Conservation (phyloP, 2,329 filamentous ascomycete genomes). For the Grosmannia clavigera region DNA sequence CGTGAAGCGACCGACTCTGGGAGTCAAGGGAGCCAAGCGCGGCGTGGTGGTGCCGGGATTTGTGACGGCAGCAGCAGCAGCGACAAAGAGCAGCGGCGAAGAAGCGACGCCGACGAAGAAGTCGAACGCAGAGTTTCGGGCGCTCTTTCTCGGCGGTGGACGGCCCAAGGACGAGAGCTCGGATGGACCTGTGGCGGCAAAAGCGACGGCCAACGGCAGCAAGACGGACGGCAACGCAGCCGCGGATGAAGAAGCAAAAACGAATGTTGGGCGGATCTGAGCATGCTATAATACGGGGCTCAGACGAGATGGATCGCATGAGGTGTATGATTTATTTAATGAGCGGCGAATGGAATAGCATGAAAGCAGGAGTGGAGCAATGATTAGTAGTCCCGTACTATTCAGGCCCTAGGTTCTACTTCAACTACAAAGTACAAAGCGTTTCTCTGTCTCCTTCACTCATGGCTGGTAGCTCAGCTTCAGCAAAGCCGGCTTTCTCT, state of each 20-base stretch:
- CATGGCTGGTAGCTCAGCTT: constrained; percentile 34
- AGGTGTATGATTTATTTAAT: background rate
- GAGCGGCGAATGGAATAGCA: background rate
- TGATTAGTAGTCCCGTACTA: too few species aligned
- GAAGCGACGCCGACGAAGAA: constrained; percentile 17
- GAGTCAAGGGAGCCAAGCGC: constrained; percentile 27
- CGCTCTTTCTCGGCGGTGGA: constrained; percentile 15
- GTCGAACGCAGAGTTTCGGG: constrained; percentile 20
- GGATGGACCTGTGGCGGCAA: background rate
- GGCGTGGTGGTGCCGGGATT: constrained; percentile 28
- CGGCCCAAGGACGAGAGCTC: background rate
- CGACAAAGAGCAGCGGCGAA: constrained; percentile 10
- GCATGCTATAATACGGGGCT: background rate
- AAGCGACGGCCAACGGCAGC: background rate
- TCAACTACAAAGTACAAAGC: constrained; percentile 21
- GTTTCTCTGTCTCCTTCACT: constrained; percentile 21
- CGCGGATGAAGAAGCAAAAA: background rate
- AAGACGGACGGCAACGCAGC: background rate
- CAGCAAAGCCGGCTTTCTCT: constrained; percentile 48
- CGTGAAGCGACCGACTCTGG: constrained; percentile 30
- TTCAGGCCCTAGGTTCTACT: too few species aligned
- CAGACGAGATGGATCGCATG: background rate
- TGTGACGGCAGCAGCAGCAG: constrained; percentile 6
- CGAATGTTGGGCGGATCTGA: background rate
- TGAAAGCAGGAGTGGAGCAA: background rate